A percentile compares a stretch with the other conserved stretches of the same genome.
These are phyloP conservation scores for Ogataea degrootiae DNA, from an alignment of 805 yeast genomes.

Conservation along the genomic window DNA sequence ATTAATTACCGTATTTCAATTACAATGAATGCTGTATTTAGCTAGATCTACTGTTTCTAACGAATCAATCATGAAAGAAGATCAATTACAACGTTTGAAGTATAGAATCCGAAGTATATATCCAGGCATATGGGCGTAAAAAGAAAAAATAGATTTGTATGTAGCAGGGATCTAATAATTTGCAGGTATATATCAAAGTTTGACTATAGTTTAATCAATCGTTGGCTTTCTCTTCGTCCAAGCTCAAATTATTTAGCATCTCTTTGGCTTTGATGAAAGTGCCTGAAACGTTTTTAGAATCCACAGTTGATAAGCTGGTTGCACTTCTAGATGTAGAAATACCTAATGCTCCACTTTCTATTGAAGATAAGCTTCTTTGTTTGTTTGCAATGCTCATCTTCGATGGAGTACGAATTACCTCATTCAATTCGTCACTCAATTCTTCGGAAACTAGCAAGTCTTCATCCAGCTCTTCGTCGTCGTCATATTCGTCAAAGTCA, in stretches of 20 bases:
- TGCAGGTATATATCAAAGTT: too few relatives aligned
- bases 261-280: constrained; percentile 22
- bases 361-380: neutral
- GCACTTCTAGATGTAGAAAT: constrained; percentile 10
- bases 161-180: too few relatives aligned
- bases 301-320: constrained; percentile 12
- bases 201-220: too few relatives aligned
- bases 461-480: constrained; percentile 14
- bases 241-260: constrained; percentile 14
- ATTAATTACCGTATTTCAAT: too few relatives aligned
- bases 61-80: too few relatives aligned
- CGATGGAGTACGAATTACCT: neutral
- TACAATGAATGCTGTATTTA: too few relatives aligned
- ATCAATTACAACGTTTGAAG: too few relatives aligned
- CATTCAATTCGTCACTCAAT: neutral
- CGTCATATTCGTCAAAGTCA: constrained; percentile 16
- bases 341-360: constrained; percentile 6
- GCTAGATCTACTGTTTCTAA: too few relatives aligned
- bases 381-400: neutral
- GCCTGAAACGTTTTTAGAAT: constrained; percentile 16
- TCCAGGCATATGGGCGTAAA: too few relatives aligned
- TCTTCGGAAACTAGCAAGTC: constrained; percentile 7
- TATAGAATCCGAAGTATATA: too few relatives aligned
- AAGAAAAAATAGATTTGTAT: too few relatives aligned
- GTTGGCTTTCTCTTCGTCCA: constrained; percentile 5